Evolutionary conservation across 306 rosid species (phyloP).

Genomic region (Quercus engelmannii): DNA sequence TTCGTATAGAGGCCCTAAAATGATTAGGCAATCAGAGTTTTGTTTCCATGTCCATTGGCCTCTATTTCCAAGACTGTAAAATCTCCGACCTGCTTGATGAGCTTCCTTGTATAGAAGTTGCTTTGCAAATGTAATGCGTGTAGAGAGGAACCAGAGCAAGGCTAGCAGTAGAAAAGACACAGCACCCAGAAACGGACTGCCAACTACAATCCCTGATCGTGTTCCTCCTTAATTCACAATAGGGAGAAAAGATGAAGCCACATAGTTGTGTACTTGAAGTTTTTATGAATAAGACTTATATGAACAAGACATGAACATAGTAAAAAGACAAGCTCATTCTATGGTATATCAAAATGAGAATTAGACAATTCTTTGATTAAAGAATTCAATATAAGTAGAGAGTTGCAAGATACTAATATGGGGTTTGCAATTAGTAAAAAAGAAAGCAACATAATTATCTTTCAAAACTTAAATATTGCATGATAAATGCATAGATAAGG

Average conservation of each 20-base stretch:
- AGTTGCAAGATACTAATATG: neutral
- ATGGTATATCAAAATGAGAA: neutral
- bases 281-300: neutral
- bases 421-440: neutral
- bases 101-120: constrained; percentile 90
- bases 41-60: constrained; percentile 93
- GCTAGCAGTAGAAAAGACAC: constrained; percentile 46
- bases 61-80: constrained; percentile 81
- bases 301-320: neutral
- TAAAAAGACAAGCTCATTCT: neutral
- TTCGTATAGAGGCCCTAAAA: constrained; percentile 76
- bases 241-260: constrained; percentile 3
- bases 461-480: neutral
- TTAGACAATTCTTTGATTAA: neutral
- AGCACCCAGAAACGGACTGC: constrained; percentile 48
- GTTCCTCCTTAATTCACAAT: constrained; percentile 48
- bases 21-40: constrained; percentile 40
- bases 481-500: constrained; percentile 1
- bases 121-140: constrained; percentile 78
- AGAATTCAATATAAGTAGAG: neutral
- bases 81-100: constrained; percentile 61
- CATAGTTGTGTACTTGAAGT: neutral
- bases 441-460: neutral
- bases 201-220: constrained; percentile 48
- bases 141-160: constrained; percentile 71